Evolutionary conservation across 805 yeast species (phyloP), one percentile per base, ranked within the genome.

Genomic region (Nakazawaea wickerhamii): DNA sequence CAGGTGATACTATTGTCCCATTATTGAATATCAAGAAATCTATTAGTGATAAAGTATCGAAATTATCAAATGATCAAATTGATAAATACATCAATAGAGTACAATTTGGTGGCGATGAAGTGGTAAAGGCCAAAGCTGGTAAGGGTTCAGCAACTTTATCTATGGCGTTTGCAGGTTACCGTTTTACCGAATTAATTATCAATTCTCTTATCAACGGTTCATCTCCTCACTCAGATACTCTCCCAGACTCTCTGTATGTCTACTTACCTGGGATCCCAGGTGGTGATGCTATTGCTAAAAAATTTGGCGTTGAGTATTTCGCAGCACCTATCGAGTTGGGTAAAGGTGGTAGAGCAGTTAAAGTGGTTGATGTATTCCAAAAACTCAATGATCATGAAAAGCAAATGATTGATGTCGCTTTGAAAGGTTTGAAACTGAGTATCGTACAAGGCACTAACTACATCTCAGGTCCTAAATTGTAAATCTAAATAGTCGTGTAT

Each of bases 101-200:
- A 13, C 53, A 50, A 38, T 43, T 20, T 25, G 95, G 95, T 48
- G 98, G 98, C 60, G 98, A 90, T 61, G 97, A 91, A 66, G 95
- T 90, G 37, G 98, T 90, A 50, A 73, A 84, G 68, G 97, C 97
- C 44, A 90, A 90, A 71, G 83, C 86, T 55, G 97, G 97, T 50
- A 81, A 81, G 40, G 97, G 97, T 31, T 86, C 96, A 38, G 97
- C 97, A 44, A 90, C 98, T 28, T 73, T 90, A 52, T 85, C 95
- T 23, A 91, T 90, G 97, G 97, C 97, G 8, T 84, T 81, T 55
- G 96, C 96, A 27, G 96, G 95, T 27, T 86, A 76, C 70, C 75
- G 81, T 53, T 84, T 88, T 60, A 84, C 89, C 23, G 81, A 77
- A 49, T 65, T 67, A 30, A 60, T 68, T 43, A 56, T 60, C 52